Evolutionary conservation across 768 basidiomycete genomes (phyloP), one percentile per base, ranked within the genome.

Genomic region (Mycena chlorophos): DNA sequence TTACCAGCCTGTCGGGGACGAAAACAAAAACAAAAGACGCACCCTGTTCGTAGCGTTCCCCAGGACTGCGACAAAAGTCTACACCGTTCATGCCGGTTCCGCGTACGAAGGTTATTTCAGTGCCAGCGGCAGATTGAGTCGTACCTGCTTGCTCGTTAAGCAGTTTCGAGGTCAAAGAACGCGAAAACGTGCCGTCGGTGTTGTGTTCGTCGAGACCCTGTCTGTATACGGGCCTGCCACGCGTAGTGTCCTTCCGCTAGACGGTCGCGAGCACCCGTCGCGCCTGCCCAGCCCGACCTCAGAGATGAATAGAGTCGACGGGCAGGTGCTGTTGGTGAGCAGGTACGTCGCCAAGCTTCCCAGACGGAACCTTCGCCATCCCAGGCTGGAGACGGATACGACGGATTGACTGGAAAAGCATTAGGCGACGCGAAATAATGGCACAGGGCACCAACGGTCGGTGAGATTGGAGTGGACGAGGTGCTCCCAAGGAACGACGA

Each of bases 301-400:
- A 89, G 77, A 2, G 94, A 91, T 31, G 83, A 83, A 69, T 89
- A 91, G 13, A 98, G 79, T 22, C 88, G 86, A 3, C 97, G 85
- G 1, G 96, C 93, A 28, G 87, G 78, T 5, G 88, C 84, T 6
- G 79, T 68, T 1, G 94, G 92, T 19, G 83, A 74, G 68, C 97
- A 99, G 0, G 94, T 93, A n/a, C 93, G 84, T 14, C 96, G 84
- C 78, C 87, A 97, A 0, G 92, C 86, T 55, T 98, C 94, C 97
- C 97, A 98, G 45, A 97, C 89, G 47, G 75, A 88, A 3, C 95
- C 93, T 42, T 85, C 76, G 12, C 86, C 84, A 27, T 75, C 74
- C 97, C 97, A 99, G 70, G 95, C 94, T 8, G 92, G 82, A 23
- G 45, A 46, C n/a, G 45, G 45, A 5, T 5, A 46, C 12, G 45